Evolutionary conservation across 306 rosid species (phyloP).

Genomic region (Acmispon strigosus): DNA sequence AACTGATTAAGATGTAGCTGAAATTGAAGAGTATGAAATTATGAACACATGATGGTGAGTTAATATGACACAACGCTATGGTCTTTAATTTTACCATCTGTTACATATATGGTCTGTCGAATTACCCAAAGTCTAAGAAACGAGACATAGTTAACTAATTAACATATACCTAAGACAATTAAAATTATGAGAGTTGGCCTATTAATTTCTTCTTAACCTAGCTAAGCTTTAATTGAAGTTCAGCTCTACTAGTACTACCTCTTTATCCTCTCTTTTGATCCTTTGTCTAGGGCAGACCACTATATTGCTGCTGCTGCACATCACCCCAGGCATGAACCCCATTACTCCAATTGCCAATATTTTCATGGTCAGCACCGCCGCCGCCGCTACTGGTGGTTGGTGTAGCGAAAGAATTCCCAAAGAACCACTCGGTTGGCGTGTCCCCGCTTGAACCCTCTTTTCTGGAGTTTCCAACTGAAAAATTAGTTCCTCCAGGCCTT

Average conservation of each 20-base stretch:
- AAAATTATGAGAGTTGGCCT: conserved; percentile 19
- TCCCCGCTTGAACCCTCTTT: conserved; percentile 38
- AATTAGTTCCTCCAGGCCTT: conserved; percentile 25
- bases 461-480: conserved; percentile 25
- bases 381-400: conserved; percentile 42
- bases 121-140: conserved; percentile 1
- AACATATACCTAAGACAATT: conserved; percentile 36
- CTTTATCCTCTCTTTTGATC: conserved; percentile 20
- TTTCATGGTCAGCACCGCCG: conserved; percentile 34
- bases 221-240: background rate
- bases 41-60: no score
- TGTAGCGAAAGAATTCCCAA: conserved; percentile 59
- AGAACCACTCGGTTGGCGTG: conserved; percentile 73
- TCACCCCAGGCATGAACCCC: conserved; percentile 71
- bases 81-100: conserved; percentile 22
- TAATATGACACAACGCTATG: conserved; percentile 9
- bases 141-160: conserved; percentile 6
- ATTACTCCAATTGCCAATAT: conserved; percentile 37
- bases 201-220: conserved; percentile 13
- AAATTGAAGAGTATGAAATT: conserved; percentile 19
- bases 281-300: conserved; percentile 58
- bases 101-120: conserved; percentile 30
- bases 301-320: conserved; percentile 60
- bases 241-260: conserved; percentile 12
- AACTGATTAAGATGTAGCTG: conserved; percentile 2